Percentiles rank a stretch among this genome's conserved stretches.
Evolutionary conservation across 179 eudicot species (phyloP).

Genomic region (Sideroxylon spinosum): DNA sequence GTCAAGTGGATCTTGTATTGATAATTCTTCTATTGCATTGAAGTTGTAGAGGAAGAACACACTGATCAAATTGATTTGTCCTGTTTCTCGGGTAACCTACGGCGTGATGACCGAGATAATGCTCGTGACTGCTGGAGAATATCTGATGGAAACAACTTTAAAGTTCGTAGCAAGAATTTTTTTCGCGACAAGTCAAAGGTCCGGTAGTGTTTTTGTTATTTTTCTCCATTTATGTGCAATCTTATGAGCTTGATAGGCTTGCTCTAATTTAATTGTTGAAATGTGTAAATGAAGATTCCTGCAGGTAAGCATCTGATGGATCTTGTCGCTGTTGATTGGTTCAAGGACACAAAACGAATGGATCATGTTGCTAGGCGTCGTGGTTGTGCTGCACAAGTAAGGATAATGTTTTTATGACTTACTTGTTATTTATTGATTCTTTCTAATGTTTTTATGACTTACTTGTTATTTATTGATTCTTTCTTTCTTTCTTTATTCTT

Average conservation of each 20-base stretch:
- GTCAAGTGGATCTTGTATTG: slow-evolving; percentile 17
- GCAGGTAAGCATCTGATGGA: slow-evolving; percentile 95
- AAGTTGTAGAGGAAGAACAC: slow-evolving; percentile 64
- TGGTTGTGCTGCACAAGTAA: slow-evolving; percentile 97
- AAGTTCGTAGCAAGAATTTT: slow-evolving; percentile 83
- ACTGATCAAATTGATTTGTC: slow-evolving; percentile 73
- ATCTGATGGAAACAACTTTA: slow-evolving; percentile 92
- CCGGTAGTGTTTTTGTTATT: slow-evolving; percentile 3
- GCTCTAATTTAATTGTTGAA: slow-evolving; percentile 18
- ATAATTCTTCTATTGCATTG: slow-evolving; percentile 20
- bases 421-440: not conserved
- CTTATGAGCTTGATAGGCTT: slow-evolving; percentile 12
- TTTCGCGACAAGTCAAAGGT: slow-evolving; percentile 85
- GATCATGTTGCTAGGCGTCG: slow-evolving; percentile 94
- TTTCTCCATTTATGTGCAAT: slow-evolving; percentile 4
- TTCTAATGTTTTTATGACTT: slow-evolving; percentile 9
- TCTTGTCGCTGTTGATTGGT: slow-evolving; percentile 99
- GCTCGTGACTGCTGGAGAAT: slow-evolving; percentile 90
- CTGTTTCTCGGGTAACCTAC: slow-evolving; percentile 79
- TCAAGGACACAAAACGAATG: slow-evolving; percentile 87
- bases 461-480: not conserved
- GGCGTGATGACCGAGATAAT: slow-evolving; percentile 69
- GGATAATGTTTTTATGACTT: slow-evolving; percentile 18
- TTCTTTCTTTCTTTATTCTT: not conserved
- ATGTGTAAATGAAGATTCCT: slow-evolving; percentile 37